phyloP scores from a whole-genome alignment of 2,329 filamentous ascomycete genomes.

The Dendryphion nanum region DNA sequence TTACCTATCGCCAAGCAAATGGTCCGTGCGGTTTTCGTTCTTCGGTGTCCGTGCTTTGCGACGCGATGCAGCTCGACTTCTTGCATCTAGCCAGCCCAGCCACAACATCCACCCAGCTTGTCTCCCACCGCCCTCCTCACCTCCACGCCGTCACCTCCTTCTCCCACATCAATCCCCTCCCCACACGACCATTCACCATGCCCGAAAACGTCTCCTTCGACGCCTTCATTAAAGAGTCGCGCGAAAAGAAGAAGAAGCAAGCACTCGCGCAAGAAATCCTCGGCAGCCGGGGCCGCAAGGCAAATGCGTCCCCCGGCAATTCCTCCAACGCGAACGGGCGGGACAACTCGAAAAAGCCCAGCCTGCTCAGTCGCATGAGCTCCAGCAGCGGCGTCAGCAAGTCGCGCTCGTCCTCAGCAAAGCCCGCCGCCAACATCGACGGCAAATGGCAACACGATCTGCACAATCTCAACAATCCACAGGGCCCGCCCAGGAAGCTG shows the following conservation, averaged over 20 bases:
- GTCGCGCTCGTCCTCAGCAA: constrained; percentile 48
- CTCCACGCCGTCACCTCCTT: neutral
- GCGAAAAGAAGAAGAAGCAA: constrained; percentile 70
- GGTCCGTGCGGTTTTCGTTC: no score
- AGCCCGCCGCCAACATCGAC: constrained; percentile 57
- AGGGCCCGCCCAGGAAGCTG: constrained; percentile 32
- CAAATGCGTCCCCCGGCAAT: constrained; percentile 52
- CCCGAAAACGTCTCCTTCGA: constrained; percentile 26
- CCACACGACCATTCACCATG: constrained; percentile 13
- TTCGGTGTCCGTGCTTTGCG: no score
- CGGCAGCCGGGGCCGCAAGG: constrained; percentile 55
- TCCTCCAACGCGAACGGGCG: constrained; percentile 40
- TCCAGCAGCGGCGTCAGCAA: constrained; percentile 74
- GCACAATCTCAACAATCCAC: constrained; percentile 50
- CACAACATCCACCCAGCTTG: no score
- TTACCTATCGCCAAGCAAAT: no score
- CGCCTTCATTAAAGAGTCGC: constrained; percentile 40
- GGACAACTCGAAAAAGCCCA: constrained; percentile 52
- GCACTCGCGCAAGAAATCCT: constrained; percentile 72
- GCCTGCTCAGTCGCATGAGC: constrained; percentile 68
- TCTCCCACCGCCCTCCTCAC: no score
- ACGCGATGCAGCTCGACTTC: no score
- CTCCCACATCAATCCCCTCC: neutral
- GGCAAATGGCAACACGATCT: constrained; percentile 72
- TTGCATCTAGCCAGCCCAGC: neutral